Conservation (phyloP, 202 grass and related monocot species). For the Carex arenaria region DNA sequence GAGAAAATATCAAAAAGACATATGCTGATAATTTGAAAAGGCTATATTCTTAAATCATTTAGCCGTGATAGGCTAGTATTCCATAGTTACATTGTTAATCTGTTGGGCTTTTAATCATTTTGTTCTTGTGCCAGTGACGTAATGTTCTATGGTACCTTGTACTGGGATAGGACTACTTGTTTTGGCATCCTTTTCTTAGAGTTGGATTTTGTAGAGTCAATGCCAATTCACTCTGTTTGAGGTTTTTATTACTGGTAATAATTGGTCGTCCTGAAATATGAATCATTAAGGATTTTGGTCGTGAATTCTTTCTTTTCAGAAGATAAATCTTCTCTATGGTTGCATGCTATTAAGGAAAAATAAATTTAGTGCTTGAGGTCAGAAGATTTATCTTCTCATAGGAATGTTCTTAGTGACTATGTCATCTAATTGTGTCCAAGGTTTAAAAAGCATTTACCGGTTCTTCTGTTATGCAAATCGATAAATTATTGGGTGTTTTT, state of each 20-base stretch:
- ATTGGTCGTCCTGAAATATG: background rate
- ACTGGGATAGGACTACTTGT: background rate
- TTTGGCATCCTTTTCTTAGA: background rate
- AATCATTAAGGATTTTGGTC: background rate
- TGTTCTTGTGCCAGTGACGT: background rate
- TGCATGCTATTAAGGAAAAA: background rate
- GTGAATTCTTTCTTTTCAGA: background rate
- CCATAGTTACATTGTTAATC: background rate
- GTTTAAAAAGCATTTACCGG: background rate
- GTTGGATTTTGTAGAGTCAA: background rate
- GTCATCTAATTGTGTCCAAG: background rate
- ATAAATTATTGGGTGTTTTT: background rate
- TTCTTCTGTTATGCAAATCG: background rate
- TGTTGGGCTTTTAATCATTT: background rate
- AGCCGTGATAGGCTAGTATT: background rate
- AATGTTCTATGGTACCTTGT: background rate
- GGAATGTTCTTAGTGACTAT: background rate
- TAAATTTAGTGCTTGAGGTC: background rate
- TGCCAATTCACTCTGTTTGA: background rate
- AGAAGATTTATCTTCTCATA: background rate
- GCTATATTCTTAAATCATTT: conserved; percentile 42
- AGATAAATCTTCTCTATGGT: background rate
- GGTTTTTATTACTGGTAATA: background rate
- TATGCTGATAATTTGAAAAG: conserved; percentile 44
- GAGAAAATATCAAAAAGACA: conserved; percentile 75